Percentiles rank a stretch among this genome's conserved stretches.
Conservation (phyloP, 1,284 basidiomycete species). For the Meira miltonrushii region DNA sequence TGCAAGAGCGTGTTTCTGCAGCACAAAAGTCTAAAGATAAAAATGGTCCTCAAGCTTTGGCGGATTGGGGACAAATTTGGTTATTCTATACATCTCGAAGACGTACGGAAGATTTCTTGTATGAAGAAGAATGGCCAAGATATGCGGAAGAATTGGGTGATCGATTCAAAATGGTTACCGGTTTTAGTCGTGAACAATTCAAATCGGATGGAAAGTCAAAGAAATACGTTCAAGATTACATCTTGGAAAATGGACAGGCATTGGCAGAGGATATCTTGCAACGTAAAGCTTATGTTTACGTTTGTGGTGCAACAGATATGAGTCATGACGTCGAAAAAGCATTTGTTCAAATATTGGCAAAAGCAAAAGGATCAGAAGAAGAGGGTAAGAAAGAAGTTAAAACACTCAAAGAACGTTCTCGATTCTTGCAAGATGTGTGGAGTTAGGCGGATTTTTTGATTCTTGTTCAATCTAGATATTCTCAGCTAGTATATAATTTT, state of each 20-base stretch:
- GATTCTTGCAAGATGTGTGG: conserved; percentile 56
- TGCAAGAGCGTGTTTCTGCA: conserved; percentile 92
- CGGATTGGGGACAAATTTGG: conserved; percentile 88
- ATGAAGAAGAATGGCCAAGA: conserved; percentile 87
- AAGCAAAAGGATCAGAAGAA: conserved; percentile 85
- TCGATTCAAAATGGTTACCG: conserved; percentile 80
- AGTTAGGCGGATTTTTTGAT: conserved; percentile 8
- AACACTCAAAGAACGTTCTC: conserved; percentile 81
- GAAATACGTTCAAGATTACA: conserved; percentile 87
- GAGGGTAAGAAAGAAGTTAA: conserved; percentile 79
- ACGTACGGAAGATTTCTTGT: conserved; percentile 82
- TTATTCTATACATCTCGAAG: conserved; percentile 94
- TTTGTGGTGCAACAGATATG: conserved; percentile 88
- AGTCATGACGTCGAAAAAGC: conserved; percentile 86
- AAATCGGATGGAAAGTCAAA: conserved; percentile 77
- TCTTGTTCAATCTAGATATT: neutral
- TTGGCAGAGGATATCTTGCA: conserved; percentile 83
- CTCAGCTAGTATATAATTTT: no score
- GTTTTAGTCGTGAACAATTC: conserved; percentile 74
- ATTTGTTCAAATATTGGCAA: conserved; percentile 77
- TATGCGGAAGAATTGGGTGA: conserved; percentile 80
- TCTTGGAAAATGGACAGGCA: conserved; percentile 54
- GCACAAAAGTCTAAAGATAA: conserved; percentile 89
- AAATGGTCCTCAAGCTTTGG: conserved; percentile 68
- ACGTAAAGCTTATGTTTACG: conserved; percentile 68